These are phyloP conservation scores for Aspergillus hancockii DNA, from an alignment of 495 filamentous ascomycete species.

Conservation along the genomic window DNA sequence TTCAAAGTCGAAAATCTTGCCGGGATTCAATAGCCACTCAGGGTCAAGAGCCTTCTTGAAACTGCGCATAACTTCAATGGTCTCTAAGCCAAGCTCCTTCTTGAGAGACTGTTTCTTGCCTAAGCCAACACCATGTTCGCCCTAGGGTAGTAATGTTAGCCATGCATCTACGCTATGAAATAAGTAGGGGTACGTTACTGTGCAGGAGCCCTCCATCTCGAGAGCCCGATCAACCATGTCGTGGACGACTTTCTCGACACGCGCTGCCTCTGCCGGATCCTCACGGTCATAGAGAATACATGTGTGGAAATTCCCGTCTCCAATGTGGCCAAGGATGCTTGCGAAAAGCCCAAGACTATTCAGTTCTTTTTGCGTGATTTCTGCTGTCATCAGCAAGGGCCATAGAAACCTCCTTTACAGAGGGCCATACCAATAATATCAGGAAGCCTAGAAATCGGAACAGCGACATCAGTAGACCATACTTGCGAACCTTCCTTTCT, in stretches of 20 bases:
- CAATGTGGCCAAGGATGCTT: constrained; percentile 81
- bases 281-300: constrained; percentile 79
- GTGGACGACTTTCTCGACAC: constrained; percentile 77
- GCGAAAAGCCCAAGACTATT: constrained; percentile 82
- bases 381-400: constrained; percentile 35
- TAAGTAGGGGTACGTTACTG: constrained; percentile 42
- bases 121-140: constrained; percentile 87
- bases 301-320: constrained; percentile 91
- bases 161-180: neutral
- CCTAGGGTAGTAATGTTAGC: constrained; percentile 44
- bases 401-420: neutral
- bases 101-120: constrained; percentile 81
- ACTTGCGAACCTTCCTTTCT: constrained; percentile 61
- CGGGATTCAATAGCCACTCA: constrained; percentile 87
- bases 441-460: constrained; percentile 80
- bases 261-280: constrained; percentile 64
- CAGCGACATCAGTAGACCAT: constrained; percentile 84
- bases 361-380: constrained; percentile 86
- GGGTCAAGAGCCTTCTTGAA: constrained; percentile 88
- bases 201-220: constrained; percentile 93
- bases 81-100: constrained; percentile 80
- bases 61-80: constrained; percentile 80
- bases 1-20: constrained; percentile 75
- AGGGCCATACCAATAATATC: constrained; percentile 71
- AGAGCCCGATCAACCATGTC: constrained; percentile 86